Conservation (phyloP, 2,329 filamentous ascomycete species). For the Colletotrichum plurivorum region DNA sequence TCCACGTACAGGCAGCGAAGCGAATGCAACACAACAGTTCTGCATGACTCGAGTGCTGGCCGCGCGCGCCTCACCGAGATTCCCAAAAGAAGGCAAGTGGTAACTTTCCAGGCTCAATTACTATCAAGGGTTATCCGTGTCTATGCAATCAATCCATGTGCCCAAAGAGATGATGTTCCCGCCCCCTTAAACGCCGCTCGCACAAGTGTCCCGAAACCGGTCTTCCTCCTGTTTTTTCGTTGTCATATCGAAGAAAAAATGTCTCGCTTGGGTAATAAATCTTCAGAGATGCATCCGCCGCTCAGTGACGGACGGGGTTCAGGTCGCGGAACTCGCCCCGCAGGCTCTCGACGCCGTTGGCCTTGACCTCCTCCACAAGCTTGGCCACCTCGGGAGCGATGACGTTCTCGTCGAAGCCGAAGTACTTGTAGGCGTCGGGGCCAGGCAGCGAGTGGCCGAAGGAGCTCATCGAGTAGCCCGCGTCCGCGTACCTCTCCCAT, state of each 20-base stretch:
- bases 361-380: conserved; percentile 44
- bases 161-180: conserved; percentile 1
- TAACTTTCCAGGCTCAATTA: conserved; percentile 21
- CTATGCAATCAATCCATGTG: conserved; percentile 25
- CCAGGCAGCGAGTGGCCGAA: conserved; percentile 71
- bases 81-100: conserved; percentile 2
- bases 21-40: conserved; percentile 22
- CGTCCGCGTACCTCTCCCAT: conserved; percentile 74
- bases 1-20: conserved; percentile 1
- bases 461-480: conserved; percentile 64
- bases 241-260: no score
- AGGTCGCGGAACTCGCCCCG: conserved; percentile 46
- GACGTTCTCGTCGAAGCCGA: conserved; percentile 64
- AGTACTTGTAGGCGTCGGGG: conserved; percentile 65
- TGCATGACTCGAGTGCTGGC: conserved; percentile 23
- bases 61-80: neutral
- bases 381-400: conserved; percentile 53
- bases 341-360: conserved; percentile 43
- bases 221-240: conserved; percentile 2
- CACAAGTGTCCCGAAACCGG: neutral
- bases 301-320: conserved; percentile 40
- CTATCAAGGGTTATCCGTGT: conserved; percentile 35
- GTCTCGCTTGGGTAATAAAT: no score
- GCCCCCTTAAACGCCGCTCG: conserved; percentile 24
- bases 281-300: neutral